Evolutionary conservation across 306 rosid genomes (phyloP), one percentile per base, ranked within the genome.

Genomic region (Canavalia ensiformis): DNA sequence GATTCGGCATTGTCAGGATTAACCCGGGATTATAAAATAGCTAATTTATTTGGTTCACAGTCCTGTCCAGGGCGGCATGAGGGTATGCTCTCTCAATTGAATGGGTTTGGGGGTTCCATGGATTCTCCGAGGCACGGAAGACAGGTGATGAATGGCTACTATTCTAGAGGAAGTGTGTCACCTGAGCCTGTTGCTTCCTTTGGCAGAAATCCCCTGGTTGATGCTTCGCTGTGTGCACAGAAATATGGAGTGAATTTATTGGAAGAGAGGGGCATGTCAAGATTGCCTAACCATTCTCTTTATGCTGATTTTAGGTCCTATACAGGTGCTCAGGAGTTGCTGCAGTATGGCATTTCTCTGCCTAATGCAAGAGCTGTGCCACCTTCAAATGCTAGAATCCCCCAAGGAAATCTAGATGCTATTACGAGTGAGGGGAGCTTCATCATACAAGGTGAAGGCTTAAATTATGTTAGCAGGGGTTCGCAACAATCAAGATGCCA

Each of bases 391-490:
- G 52, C 86, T 65, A 68, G 84, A 66, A 56, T 77, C 9, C 68
- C 82, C 3, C 87, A 50, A 3, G 80, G 67, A 13, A 71, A 83
- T 77, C 50, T 84, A 1, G 85, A 87, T 72, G 34, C 88, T 56
- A 52, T 90, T 80, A 30, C 78, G 6, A 64, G 85, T 33, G 91
- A 86, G 85, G 91, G 85, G 62, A 88, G 91, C 84, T 82, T 84
- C 72, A 88, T 88, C 57, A 70, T 88, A 60, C 89, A 86, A 64
- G 91, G 91, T 37, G 91, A 88, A 71, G 84, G 83, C 67, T 75
- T 88, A 56, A 90, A 58, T 81, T 85, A 82, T 83, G 80, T 69
- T 37, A 76, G 52, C 42, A 70, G 83, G 75, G 82, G 80, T 66
- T 70, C 42, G 4, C 76, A 78, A 80, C 78, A n/a, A 39, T 54